Conservation (phyloP, 225 moss, liverwort and hornwort species). For the Marchantia paleacea region DNA sequence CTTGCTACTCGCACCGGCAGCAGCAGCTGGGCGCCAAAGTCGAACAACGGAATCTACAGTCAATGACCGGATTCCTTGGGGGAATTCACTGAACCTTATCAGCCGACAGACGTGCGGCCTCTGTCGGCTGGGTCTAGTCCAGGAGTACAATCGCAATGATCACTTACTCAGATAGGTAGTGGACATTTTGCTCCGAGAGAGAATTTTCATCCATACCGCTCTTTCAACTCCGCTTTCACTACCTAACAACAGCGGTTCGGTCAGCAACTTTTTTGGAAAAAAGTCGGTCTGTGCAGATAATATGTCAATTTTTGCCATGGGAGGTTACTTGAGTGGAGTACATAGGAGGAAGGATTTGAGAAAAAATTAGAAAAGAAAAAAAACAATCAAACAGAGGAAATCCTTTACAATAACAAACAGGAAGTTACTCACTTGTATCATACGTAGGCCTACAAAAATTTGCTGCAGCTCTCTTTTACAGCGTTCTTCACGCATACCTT, state of each 20-base stretch:
- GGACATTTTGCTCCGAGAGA: slow-evolving; percentile 14
- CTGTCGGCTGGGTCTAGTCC: not conserved
- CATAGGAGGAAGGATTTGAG: not conserved
- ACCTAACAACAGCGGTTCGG: not conserved
- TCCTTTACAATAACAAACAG: not conserved
- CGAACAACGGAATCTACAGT: slow-evolving; percentile 7
- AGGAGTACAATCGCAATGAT: slow-evolving; percentile 2
- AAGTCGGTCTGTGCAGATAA: not conserved
- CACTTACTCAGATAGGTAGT: slow-evolving; percentile 5
- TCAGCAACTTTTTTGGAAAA: not conserved
- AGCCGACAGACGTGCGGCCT: not conserved
- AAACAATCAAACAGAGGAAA: not conserved
- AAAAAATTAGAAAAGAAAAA: not conserved
- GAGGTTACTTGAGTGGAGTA: not conserved
- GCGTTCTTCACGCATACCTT: not conserved
- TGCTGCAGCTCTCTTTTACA: slow-evolving; percentile 1
- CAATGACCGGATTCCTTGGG: not conserved
- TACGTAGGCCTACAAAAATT: not conserved
- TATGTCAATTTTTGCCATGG: slow-evolving; percentile 4
- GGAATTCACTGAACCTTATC: not conserved
- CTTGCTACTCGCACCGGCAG: slow-evolving; percentile 26
- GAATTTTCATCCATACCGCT: not conserved
- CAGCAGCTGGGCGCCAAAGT: not conserved
- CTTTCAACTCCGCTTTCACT: not conserved
- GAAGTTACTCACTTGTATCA: not conserved